Percentiles rank a stretch among this genome's conserved stretches.
Evolutionary conservation across 1,284 basidiomycete genomes (phyloP).

Genomic region (Lentinula novae-zelandiae): DNA sequence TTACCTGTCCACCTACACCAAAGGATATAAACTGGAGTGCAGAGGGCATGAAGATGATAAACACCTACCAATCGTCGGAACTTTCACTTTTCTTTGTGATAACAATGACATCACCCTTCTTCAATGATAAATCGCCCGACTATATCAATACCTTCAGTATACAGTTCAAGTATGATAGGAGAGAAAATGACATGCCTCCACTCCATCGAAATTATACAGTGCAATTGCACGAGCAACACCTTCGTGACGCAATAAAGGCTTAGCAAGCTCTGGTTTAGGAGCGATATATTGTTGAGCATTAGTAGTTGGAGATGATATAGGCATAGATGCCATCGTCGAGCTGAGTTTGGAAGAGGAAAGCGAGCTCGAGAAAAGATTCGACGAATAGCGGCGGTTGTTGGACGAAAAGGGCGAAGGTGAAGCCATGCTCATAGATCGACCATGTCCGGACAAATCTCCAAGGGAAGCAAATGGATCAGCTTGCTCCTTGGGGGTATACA

Average conservation of each 20-base stretch:
- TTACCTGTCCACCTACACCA: slow-evolving; percentile 70
- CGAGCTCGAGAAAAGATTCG: slow-evolving; percentile 15
- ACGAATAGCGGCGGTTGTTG: background rate
- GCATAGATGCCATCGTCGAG: background rate
- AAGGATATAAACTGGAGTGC: background rate
- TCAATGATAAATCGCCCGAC: slow-evolving; percentile 80
- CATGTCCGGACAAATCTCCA: slow-evolving; percentile 10
- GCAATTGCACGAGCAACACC: slow-evolving; percentile 76
- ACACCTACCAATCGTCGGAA: slow-evolving; percentile 71
- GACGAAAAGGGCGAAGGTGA: slow-evolving; percentile 8
- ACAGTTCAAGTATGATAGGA: background rate
- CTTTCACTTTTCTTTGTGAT: slow-evolving; percentile 75
- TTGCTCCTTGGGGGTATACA: background rate
- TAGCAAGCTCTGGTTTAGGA: slow-evolving; percentile 46
- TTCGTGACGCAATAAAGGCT: slow-evolving; percentile 46
- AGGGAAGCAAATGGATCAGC: slow-evolving; percentile 16
- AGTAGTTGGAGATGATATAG: slow-evolving; percentile 14
- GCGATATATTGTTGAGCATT: slow-evolving; percentile 28
- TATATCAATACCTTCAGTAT: slow-evolving; percentile 26
- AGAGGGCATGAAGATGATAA: background rate
- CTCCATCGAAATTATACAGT: slow-evolving; percentile 72
- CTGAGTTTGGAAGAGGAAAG: slow-evolving; percentile 17
- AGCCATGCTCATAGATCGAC: slow-evolving; percentile 21
- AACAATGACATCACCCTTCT: slow-evolving; percentile 79
- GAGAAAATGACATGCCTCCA: slow-evolving; percentile 43